These are phyloP conservation scores for Claviceps capensis DNA, from an alignment of 2,329 filamentous ascomycete species.

Conservation along the genomic window DNA sequence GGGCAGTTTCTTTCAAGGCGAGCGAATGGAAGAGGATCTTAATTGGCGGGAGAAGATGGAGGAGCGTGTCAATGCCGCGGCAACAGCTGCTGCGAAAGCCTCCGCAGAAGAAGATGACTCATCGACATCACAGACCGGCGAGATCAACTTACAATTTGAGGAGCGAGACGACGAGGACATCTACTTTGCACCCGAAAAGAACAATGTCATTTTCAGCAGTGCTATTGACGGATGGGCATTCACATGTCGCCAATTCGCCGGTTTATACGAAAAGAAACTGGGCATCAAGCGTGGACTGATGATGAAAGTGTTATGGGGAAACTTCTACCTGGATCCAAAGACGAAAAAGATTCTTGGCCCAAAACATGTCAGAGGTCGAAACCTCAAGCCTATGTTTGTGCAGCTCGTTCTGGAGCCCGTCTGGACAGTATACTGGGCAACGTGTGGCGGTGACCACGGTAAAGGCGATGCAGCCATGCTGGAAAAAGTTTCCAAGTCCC, in stretches of 20 bases:
- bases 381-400: slow-evolving; percentile 93
- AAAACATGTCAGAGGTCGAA: slow-evolving; percentile 85
- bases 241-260: slow-evolving; percentile 85
- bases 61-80: slow-evolving; percentile 61
- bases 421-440: slow-evolving; percentile 91
- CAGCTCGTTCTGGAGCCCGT: slow-evolving; percentile 91
- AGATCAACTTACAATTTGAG: slow-evolving; percentile 51
- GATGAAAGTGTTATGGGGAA: slow-evolving; percentile 94
- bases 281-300: slow-evolving; percentile 80
- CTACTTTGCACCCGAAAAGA: slow-evolving; percentile 95
- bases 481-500: slow-evolving; percentile 89
- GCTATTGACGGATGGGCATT: slow-evolving; percentile 99
- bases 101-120: slow-evolving; percentile 35
- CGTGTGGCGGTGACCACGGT: slow-evolving; percentile 65
- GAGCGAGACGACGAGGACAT: slow-evolving; percentile 93
- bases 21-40: slow-evolving; percentile 95
- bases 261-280: slow-evolving; percentile 89
- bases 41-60: slow-evolving; percentile 93
- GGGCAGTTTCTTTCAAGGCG: slow-evolving; percentile 93
- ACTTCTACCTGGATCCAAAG: slow-evolving; percentile 92
- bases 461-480: slow-evolving; percentile 71
- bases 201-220: slow-evolving; percentile 98
- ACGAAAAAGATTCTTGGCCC: slow-evolving; percentile 82
- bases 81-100: slow-evolving; percentile 52
- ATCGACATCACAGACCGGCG: slow-evolving; percentile 39